Base-by-base conservation (phyloP, 495 filamentous ascomycete species). In the Neurospora africana region DNA sequence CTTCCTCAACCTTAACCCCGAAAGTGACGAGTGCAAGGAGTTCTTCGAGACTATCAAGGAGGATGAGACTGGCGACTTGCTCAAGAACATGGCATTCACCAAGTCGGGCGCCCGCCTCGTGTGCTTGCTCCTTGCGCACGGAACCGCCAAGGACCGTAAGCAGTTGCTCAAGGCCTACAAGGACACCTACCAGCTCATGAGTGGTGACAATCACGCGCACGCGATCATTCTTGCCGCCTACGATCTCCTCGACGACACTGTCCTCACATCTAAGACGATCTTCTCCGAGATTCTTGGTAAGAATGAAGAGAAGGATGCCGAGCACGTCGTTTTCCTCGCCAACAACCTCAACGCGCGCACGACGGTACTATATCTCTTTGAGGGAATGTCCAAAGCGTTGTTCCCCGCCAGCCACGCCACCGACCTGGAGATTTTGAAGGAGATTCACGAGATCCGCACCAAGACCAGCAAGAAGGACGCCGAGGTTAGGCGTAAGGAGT, bases 21-120 rank as follows among this genome's bases (percentile, higher is more conserved):
- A 90, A 23, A 91, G 88, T 75, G 87, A 89, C 47, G 95, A 97
- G 79, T 86, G 90, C 44, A 92, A 86, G 44, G 94, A 97, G 74
- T 98, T 95, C 77, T 83, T 97, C 68, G 95, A 98, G 77, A 82
- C 96, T 68, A 83, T 98, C 74, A 97, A 95, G 83, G 90, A 91
- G 43, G 95, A 98, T 72, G 93, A 95, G 76, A 91, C 91, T 70
- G 91, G 92, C 58, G 93, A 97, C 79, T 81, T 97, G 69, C 87
- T 94, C 53, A 94, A 96, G 84, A 97, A 97, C 77, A 86, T 99
- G 81, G 94, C 94, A 27, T 99, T 98, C 84, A 98, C 96, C 33
- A 91, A 89, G 75, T 91, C 93, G 4, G 96, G 96, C 15, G 88
- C 94, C 37, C 87, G 91, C 36, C 82, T 99, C 38, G 92, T 94